These are phyloP conservation scores for Cantharellus anzutake DNA, from an alignment of 768 basidiomycete species.

Conservation along the genomic window DNA sequence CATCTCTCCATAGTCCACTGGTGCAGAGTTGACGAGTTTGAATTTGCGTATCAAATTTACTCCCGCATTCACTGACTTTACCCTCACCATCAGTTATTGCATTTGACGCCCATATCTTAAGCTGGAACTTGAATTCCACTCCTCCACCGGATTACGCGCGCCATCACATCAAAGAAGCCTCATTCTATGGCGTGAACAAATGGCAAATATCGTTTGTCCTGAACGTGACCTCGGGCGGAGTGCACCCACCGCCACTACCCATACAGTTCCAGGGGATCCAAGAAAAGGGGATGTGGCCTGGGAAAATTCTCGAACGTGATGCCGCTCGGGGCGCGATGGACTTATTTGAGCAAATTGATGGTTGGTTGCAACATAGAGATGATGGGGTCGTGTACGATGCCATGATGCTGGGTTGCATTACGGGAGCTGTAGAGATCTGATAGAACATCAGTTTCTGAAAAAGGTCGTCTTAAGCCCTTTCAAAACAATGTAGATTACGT, in stretches of 20 bases:
- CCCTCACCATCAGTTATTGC: constrained; percentile 35
- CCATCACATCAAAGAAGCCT: constrained; percentile 85
- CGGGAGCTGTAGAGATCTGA: background rate
- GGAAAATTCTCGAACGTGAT: constrained; percentile 27
- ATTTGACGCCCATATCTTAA: constrained; percentile 75
- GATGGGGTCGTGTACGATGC: constrained; percentile 40
- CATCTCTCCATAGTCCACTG: too few relatives aligned
- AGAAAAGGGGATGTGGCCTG: constrained; percentile 76
- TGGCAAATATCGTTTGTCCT: constrained; percentile 61
- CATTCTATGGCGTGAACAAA: constrained; percentile 57
- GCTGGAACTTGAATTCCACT: constrained; percentile 64
- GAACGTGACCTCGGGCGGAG: constrained; percentile 17
- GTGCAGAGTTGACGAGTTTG: background rate
- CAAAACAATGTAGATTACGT: too few relatives aligned
- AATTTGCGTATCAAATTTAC: background rate
- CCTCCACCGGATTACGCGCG: constrained; percentile 58
- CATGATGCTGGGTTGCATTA: constrained; percentile 8
- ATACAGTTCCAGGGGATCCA: constrained; percentile 71
- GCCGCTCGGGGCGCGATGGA: constrained; percentile 38
- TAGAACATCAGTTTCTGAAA: background rate
- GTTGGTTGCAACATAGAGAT: constrained; percentile 41
- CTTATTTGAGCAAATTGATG: constrained; percentile 56
- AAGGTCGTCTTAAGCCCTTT: too few relatives aligned
- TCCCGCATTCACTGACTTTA: background rate
- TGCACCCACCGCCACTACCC: constrained; percentile 18